These are phyloP conservation scores for Phytophthora pinifolia DNA, from an alignment of 352 stramenopile genomes.

Conservation along the genomic window DNA sequence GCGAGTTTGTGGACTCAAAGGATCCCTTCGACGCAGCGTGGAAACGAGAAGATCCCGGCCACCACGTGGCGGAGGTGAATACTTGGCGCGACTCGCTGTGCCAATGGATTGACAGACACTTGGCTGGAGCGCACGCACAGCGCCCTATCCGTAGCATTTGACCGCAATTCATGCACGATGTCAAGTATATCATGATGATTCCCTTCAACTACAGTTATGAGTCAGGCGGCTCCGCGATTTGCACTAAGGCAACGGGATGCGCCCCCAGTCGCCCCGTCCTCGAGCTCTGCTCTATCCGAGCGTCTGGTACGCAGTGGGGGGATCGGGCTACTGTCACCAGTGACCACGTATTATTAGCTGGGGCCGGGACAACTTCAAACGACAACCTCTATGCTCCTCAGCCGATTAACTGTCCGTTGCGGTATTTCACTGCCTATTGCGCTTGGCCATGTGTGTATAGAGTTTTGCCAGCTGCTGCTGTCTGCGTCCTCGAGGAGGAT, in stretches of 20 bases:
- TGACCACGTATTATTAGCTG: conserved; percentile 8
- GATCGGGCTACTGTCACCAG: conserved; percentile 16
- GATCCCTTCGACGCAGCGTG: conserved; percentile 7
- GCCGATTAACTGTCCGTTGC: conserved; percentile 10
- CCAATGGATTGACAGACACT: conserved; percentile 25
- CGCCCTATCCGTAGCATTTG: conserved; percentile 6
- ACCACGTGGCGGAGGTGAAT: conserved; percentile 15
- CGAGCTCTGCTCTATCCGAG: conserved; percentile 23
- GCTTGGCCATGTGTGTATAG: conserved; percentile 8
- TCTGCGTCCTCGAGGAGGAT: conserved; percentile 18
- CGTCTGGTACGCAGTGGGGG: conserved; percentile 6
- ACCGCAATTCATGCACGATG: conserved; percentile 17
- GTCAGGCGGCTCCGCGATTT: conserved; percentile 23
- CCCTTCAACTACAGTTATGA: conserved; percentile 21
- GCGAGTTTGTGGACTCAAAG: conserved; percentile 21
- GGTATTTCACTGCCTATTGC: not conserved
- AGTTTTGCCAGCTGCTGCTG: conserved; percentile 13
- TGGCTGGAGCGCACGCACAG: conserved; percentile 13
- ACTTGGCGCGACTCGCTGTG: too few species aligned
- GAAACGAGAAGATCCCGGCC: conserved; percentile 26
- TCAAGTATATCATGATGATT: conserved; percentile 5
- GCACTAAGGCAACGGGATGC: conserved; percentile 13
- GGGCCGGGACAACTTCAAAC: conserved; percentile 8
- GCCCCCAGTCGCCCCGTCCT: conserved; percentile 2
- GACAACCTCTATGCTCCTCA: conserved; percentile 19